Evolutionary conservation across 768 basidiomycete species (phyloP), one percentile per base, ranked within the genome.

Genomic region (Boletellus sp.): DNA sequence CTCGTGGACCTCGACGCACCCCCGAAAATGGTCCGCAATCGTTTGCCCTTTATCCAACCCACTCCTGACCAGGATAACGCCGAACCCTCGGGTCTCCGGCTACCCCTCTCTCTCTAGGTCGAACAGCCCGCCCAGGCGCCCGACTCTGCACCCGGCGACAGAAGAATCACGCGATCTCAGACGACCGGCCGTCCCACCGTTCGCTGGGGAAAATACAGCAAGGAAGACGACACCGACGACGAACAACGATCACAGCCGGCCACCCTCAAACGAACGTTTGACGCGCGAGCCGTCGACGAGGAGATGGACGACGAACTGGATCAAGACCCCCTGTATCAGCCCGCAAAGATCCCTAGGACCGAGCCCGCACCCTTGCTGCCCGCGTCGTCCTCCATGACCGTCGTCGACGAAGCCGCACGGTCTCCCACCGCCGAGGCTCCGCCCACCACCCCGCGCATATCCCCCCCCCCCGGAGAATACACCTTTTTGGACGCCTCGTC

Each of bases 401-500:
- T 66, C 35, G 57, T 70, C 12, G 66, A 66, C n/a, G 64, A 61
- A 23, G 7, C 31, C 5, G 57, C 61, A 20, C 38, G 54, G 16
- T 48, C 33, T 20, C 50, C 53, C 11, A 31, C 42, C n/a, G 34
- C 37, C 20, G 55, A 64, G 11, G 31, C 17, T 1, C 33, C 47
- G 13, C 49, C 56, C 6, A 23, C 37, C 20, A 23, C 48, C 3
- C 41, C 64, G 22, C 55, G 51, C 34, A n/a, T 47, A 10, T 64
- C 68, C 8, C 67, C 68, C 5, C 60, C 62, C 13, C 7, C 68
- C 2, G 67, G 68, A 36, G 68, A 68, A 55, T 68, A 70, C 22
- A 68, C 67, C 36, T 68, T 68, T 19, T 54, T 68, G 37, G 67
- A 68, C 19, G 68, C 67, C 36, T 70, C 67, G 4, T 68, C 68